A percentile compares a stretch with the other conserved stretches of the same genome.
Conservation (phyloP, 2,329 filamentous ascomycete species). For the Aspergillus piperis region DNA sequence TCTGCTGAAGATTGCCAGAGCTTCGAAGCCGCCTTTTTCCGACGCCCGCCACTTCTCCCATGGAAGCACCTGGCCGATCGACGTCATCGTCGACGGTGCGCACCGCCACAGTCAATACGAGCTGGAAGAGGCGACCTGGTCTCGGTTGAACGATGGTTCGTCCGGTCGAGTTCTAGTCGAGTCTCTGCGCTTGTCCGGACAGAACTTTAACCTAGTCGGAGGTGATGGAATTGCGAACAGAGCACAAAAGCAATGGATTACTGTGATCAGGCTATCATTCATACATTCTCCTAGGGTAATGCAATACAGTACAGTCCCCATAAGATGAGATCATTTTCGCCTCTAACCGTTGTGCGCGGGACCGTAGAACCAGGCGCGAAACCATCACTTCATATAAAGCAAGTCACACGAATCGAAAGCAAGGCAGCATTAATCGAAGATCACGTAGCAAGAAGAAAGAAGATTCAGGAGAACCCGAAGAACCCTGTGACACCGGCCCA, state of each 20-base stretch:
- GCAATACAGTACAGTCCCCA: background rate
- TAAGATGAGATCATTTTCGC: background rate
- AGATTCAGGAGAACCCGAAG: conserved; percentile 7
- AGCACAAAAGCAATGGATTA: too few relatives aligned
- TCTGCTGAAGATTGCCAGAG: background rate
- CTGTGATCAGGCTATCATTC: background rate
- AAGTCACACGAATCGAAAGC: background rate
- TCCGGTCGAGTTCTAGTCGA: background rate
- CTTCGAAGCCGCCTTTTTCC: background rate
- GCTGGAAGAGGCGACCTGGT: background rate
- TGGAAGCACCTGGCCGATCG: background rate
- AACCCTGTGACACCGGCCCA: conserved; percentile 30
- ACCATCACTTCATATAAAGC: background rate
- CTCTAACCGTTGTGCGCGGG: background rate
- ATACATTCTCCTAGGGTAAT: background rate
- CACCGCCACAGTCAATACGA: background rate
- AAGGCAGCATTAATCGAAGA: background rate
- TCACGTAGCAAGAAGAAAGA: conserved; percentile 5
- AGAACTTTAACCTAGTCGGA: background rate
- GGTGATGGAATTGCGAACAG: background rate
- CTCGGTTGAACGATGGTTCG: background rate
- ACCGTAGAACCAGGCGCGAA: background rate
- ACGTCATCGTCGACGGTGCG: background rate
- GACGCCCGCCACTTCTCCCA: background rate
- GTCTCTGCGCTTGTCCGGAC: background rate